phyloP scores from a whole-genome alignment of 148 eudicot species.

The Spergularia bocconei region DNA sequence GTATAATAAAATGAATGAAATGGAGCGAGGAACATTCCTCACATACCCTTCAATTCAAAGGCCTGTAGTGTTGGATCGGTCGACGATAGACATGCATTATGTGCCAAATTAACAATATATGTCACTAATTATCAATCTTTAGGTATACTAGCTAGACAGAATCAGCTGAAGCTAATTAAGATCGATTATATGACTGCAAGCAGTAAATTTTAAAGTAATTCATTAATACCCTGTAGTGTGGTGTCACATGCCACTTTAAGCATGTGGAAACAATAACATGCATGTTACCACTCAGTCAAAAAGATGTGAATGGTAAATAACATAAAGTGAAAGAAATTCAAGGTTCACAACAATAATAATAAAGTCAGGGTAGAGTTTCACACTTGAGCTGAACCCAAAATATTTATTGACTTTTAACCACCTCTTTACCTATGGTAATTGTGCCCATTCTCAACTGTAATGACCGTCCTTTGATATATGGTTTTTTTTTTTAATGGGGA shows the following conservation, averaged over 20 bases:
- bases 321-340: not conserved
- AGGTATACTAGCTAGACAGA: no score
- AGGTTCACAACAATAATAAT: conserved; percentile 2
- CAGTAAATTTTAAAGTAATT: not conserved
- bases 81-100: no score
- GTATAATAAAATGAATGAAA: no score
- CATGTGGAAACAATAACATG: conserved; percentile 11
- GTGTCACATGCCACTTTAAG: conserved; percentile 3
- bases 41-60: no score
- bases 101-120: no score
- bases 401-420: no score
- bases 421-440: not conserved
- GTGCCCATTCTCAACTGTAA: not conserved
- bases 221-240: not conserved
- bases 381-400: conserved; percentile 5
- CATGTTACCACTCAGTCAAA: conserved; percentile 23
- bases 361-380: conserved; percentile 15
- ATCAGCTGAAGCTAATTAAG: no score
- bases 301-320: not conserved
- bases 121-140: not conserved
- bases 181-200: no score
- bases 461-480: not conserved
- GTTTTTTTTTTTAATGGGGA: no score
- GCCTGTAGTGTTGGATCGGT: no score
- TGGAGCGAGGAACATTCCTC: no score